These are phyloP conservation scores for Sugiyamaella xylanicola DNA, from an alignment of 1,139 yeast species.

Conservation along the genomic window DNA sequence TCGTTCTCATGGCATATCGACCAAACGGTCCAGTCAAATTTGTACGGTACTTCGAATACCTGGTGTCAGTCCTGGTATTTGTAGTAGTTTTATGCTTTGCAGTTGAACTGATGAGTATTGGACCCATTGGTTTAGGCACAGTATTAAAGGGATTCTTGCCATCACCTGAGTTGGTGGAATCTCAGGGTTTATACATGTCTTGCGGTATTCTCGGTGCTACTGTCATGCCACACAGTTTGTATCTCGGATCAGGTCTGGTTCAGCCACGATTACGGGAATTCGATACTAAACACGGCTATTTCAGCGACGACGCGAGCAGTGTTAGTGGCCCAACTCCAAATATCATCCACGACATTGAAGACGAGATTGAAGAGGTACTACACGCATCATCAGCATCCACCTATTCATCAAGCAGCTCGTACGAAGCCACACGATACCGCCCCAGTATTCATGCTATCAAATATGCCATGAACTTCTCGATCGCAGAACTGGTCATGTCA, in stretches of 20 bases:
- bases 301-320: conserved; percentile 25
- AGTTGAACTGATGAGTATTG: conserved; percentile 64
- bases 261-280: conserved; percentile 85
- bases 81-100: conserved; percentile 86
- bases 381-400: conserved; percentile 30
- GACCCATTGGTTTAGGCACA: conserved; percentile 55
- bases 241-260: conserved; percentile 89
- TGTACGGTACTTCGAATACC: conserved; percentile 78
- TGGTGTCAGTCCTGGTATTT: conserved; percentile 73
- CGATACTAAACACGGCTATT: conserved; percentile 67
- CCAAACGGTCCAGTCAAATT: conserved; percentile 84
- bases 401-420: neutral
- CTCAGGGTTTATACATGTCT: conserved; percentile 80
- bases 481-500: conserved; percentile 74
- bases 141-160: conserved; percentile 80
- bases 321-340: neutral
- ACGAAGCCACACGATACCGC: conserved; percentile 42
- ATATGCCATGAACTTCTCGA: conserved; percentile 69
- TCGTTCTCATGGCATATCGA: conserved; percentile 83
- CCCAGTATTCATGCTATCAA: conserved; percentile 75
- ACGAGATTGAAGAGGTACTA: conserved; percentile 24
- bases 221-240: conserved; percentile 95
- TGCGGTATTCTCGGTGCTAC: conserved; percentile 96
- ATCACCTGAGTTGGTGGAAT: conserved; percentile 66
- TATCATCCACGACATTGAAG: conserved; percentile 37